Evolutionary conservation across 306 rosid species (phyloP).

Genomic region (Glycyrrhiza uralensis): DNA sequence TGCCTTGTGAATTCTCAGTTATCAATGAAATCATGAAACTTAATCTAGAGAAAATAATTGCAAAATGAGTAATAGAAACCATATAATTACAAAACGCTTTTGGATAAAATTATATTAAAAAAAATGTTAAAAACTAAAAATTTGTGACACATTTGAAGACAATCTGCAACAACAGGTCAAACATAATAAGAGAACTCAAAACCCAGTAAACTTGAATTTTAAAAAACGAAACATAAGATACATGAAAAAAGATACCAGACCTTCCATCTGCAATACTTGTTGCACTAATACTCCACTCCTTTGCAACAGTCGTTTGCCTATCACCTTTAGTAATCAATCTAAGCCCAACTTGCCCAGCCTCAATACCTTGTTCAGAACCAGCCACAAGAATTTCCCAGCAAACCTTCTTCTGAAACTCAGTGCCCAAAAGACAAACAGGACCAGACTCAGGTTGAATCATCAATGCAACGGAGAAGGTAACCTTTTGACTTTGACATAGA

Average conservation of each 20-base stretch:
- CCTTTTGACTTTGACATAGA: constrained; percentile 79
- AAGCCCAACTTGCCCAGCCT: constrained; percentile 99
- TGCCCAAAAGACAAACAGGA: constrained; percentile 93
- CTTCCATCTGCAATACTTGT: constrained; percentile 98
- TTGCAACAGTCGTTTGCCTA: constrained; percentile 89
- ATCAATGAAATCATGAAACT: constrained; percentile 3
- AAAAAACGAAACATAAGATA: constrained; percentile 7
- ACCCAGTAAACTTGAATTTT: neutral
- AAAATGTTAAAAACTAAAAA: constrained; percentile 5
- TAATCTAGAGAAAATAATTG: neutral
- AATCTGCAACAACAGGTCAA: neutral
- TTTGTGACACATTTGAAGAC: neutral
- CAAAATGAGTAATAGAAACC: neutral
- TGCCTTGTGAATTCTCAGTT: neutral
- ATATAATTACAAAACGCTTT: neutral
- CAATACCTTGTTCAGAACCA: constrained; percentile 98
- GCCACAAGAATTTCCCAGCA: constrained; percentile 99
- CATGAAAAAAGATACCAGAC: constrained; percentile 37
- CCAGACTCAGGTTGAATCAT: constrained; percentile 98
- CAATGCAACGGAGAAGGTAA: constrained; percentile 79
- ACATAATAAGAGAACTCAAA: neutral
- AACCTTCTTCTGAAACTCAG: constrained; percentile 80
- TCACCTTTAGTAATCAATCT: constrained; percentile 96
- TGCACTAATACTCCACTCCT: constrained; percentile 95
- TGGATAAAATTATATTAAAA: neutral